Conservation (phyloP, 805 yeast genomes). For the Metschnikowia hibisci region DNA sequence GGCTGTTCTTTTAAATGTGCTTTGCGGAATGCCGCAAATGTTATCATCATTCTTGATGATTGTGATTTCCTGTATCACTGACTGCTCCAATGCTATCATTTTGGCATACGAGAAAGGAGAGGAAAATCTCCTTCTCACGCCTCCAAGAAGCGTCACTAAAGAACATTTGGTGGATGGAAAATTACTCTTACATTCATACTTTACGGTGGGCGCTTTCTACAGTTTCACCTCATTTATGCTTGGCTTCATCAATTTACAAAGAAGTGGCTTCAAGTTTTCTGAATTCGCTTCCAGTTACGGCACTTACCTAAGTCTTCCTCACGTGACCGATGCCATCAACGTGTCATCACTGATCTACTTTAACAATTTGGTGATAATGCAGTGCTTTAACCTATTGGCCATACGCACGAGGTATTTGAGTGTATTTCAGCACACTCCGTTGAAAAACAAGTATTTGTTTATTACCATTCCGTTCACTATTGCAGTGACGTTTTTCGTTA, state of each 20-base stretch:
- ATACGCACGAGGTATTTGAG: conserved; percentile 42
- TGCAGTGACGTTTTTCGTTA: conserved; percentile 38
- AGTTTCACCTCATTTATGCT: conserved; percentile 39
- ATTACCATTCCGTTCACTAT: conserved; percentile 34
- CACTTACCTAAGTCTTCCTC: conserved; percentile 19
- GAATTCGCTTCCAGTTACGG: conserved; percentile 37
- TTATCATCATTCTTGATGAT: conserved; percentile 49
- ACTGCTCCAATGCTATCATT: conserved; percentile 42
- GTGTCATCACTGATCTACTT: conserved; percentile 45
- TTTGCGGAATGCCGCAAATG: conserved; percentile 49
- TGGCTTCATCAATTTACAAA: conserved; percentile 34
- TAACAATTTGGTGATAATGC: conserved; percentile 44
- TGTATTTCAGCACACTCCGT: conserved; percentile 40
- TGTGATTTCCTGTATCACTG: conserved; percentile 47
- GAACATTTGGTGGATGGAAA: conserved; percentile 39
- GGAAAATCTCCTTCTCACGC: conserved; percentile 36
- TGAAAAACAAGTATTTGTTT: conserved; percentile 30
- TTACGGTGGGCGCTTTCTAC: conserved; percentile 39
- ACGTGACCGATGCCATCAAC: conserved; percentile 22
- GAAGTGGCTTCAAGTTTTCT: conserved; percentile 33
- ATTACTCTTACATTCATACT: conserved; percentile 41
- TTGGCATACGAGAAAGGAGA: conserved; percentile 45
- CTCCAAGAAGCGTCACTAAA: conserved; percentile 41
- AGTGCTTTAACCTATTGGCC: conserved; percentile 42
- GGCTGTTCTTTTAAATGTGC: conserved; percentile 45